These are phyloP conservation scores for Coniochaeta sp. DNA, from an alignment of 2,329 filamentous ascomycete species.

Conservation along the genomic window DNA sequence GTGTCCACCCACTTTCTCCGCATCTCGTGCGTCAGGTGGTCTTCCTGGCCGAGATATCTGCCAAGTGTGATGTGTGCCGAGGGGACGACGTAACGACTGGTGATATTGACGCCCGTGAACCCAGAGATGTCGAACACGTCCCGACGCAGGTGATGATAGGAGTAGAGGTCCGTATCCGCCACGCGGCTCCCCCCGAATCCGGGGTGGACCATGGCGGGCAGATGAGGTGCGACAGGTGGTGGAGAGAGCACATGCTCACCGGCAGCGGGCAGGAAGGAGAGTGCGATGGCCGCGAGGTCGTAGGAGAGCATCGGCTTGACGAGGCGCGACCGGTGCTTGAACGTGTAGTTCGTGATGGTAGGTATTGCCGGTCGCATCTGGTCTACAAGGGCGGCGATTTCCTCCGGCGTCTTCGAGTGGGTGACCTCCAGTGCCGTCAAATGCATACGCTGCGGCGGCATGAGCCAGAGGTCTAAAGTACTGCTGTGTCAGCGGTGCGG, in stretches of 20 bases:
- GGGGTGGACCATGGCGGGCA: conserved; percentile 13
- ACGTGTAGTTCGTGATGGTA: conserved; percentile 59
- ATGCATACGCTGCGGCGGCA: conserved; percentile 73
- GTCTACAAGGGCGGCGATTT: conserved; percentile 58
- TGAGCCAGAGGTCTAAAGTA: conserved; percentile 68
- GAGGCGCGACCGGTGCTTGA: conserved; percentile 62
- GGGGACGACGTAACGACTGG: conserved; percentile 78
- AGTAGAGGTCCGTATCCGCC: conserved; percentile 53
- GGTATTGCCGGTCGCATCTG: conserved; percentile 49
- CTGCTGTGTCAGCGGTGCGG: neutral
- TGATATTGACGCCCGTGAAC: conserved; percentile 60
- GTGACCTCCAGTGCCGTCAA: conserved; percentile 79
- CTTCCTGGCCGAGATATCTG: conserved; percentile 64
- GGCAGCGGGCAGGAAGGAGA: conserved; percentile 79
- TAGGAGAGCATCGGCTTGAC: conserved; percentile 79
- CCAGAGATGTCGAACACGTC: conserved; percentile 63
- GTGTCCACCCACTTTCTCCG: conserved; percentile 58
- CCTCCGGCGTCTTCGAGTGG: conserved; percentile 65
- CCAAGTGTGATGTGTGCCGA: conserved; percentile 86
- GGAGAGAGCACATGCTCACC: conserved; percentile 45
- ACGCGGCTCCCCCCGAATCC: conserved; percentile 21
- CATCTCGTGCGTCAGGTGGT: conserved; percentile 52
- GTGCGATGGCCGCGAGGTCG: conserved; percentile 75
- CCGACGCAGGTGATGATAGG: conserved; percentile 83
- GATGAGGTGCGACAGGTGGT: conserved; percentile 28